phyloP scores from a whole-genome alignment of 345 rosid genomes.

The Murraya koenigii region DNA sequence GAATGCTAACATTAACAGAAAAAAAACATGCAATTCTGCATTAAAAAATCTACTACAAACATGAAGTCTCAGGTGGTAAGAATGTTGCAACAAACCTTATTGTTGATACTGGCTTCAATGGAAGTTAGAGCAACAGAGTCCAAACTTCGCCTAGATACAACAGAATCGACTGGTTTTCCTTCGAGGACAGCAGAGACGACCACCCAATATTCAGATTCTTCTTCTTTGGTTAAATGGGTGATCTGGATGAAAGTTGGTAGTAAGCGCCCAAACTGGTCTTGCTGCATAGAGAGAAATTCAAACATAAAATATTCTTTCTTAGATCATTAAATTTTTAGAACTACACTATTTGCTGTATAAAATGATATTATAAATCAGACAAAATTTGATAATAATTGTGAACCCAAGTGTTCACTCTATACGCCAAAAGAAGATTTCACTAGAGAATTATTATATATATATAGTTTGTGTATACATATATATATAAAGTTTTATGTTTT shows the following conservation, averaged over 20 bases:
- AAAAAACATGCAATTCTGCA: background rate
- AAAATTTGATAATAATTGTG: background rate
- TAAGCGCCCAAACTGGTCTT: constrained; percentile 68
- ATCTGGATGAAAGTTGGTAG: constrained; percentile 74
- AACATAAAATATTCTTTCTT: constrained; percentile 1
- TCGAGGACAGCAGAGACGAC: constrained; percentile 63
- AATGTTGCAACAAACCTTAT: constrained; percentile 46
- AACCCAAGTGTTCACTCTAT: background rate
- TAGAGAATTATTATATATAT: too few species aligned
- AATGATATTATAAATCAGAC: background rate
- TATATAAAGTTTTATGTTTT: too few species aligned
- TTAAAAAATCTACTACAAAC: background rate
- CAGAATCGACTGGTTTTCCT: constrained; percentile 51
- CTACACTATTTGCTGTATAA: background rate
- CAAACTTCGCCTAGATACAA: constrained; percentile 29
- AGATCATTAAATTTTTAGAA: background rate
- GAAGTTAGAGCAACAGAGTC: constrained; percentile 37
- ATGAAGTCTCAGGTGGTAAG: background rate
- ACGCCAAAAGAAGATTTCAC: background rate
- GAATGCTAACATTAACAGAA: background rate
- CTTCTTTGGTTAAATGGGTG: constrained; percentile 54
- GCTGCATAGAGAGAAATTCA: constrained; percentile 39
- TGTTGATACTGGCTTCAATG: constrained; percentile 53
- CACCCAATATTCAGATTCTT: constrained; percentile 63
- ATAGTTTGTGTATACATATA: too few species aligned